Evolutionary conservation across 495 filamentous ascomycete genomes (phyloP).

Genomic region (Penicillium tannophilum): DNA sequence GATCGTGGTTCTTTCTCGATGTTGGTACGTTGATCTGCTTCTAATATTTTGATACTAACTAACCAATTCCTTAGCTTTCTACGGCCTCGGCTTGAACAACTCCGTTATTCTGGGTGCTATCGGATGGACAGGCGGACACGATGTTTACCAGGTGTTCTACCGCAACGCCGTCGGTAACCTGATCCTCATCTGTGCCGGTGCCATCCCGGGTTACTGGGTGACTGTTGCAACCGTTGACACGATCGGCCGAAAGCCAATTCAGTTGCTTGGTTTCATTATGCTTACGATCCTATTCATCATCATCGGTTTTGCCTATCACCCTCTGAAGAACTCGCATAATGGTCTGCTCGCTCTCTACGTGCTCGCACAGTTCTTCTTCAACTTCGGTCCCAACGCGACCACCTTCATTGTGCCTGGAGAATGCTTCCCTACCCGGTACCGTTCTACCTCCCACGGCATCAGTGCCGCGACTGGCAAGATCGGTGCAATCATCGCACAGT

Average conservation of each 20-base stretch:
- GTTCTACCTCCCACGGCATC: constrained; percentile 82
- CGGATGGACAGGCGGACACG: constrained; percentile 60
- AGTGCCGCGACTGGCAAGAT: constrained; percentile 82
- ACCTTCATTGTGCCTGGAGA: constrained; percentile 92
- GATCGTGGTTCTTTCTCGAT: constrained; percentile 80
- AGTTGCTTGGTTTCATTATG: constrained; percentile 72
- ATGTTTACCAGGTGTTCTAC: constrained; percentile 65
- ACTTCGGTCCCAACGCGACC: constrained; percentile 82
- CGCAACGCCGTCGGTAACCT: constrained; percentile 73
- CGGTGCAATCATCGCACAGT: constrained; percentile 63
- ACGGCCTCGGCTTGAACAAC: constrained; percentile 79
- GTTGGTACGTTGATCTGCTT: constrained; percentile 37
- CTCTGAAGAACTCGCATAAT: constrained; percentile 45
- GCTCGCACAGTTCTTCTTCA: constrained; percentile 86
- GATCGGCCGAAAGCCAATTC: constrained; percentile 78
- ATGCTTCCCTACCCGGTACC: constrained; percentile 85
- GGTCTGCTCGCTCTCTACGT: constrained; percentile 74
- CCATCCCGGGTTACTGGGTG: constrained; percentile 79
- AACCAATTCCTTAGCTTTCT: constrained; percentile 62
- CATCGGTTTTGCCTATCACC: constrained; percentile 67
- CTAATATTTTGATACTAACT: not conserved
- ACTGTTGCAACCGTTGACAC: constrained; percentile 70
- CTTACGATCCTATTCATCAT: constrained; percentile 75
- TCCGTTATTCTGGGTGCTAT: constrained; percentile 67
- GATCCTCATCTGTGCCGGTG: constrained; percentile 68